These are phyloP conservation scores for Sporothrix humicola DNA, from an alignment of 2,329 filamentous ascomycete species.

Conservation along the genomic window DNA sequence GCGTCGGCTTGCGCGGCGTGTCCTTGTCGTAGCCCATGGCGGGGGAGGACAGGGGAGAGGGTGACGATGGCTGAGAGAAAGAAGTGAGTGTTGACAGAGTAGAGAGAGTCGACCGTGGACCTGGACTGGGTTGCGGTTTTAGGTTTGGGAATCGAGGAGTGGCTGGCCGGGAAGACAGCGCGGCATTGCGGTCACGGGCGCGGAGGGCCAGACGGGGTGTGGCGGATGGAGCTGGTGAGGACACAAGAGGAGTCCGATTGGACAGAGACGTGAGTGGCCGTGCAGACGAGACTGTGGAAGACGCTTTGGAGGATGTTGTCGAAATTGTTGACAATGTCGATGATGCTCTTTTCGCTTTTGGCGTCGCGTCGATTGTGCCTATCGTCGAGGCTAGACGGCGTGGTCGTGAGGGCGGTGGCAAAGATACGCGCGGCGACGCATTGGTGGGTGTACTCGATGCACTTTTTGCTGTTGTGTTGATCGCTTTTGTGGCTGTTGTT, in stretches of 20 bases:
- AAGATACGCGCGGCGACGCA: constrained; percentile 27
- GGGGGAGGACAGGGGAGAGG: constrained; percentile 39
- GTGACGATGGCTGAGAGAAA: not conserved
- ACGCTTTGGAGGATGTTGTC: not conserved
- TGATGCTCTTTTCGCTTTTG: not conserved
- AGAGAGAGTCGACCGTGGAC: constrained; percentile 26
- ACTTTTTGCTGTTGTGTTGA: not conserved
- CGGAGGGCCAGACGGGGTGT: constrained; percentile 17
- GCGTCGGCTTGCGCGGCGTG: constrained; percentile 63
- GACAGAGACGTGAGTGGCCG: not conserved
- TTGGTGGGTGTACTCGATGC: constrained; percentile 6
- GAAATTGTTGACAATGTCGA: not conserved
- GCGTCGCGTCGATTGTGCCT: constrained; percentile 16
- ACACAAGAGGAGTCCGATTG: not conserved
- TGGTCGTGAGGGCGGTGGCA: constrained; percentile 1
- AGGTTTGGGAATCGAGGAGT: constrained; percentile 26
- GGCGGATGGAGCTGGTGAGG: not conserved
- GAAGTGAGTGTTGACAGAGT: constrained; percentile 8
- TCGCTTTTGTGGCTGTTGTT: not conserved
- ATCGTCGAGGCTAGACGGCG: constrained; percentile 18
- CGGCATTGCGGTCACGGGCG: constrained; percentile 50
- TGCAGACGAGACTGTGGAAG: not conserved
- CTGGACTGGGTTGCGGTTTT: constrained; percentile 7
- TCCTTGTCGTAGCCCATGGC: constrained; percentile 48
- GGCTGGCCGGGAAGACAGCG: constrained; percentile 26